Percentiles rank a stretch among this genome's conserved stretches.
phyloP scores from a whole-genome alignment of 2,329 filamentous ascomycete genomes.

The Talaromyces atroroseus region DNA sequence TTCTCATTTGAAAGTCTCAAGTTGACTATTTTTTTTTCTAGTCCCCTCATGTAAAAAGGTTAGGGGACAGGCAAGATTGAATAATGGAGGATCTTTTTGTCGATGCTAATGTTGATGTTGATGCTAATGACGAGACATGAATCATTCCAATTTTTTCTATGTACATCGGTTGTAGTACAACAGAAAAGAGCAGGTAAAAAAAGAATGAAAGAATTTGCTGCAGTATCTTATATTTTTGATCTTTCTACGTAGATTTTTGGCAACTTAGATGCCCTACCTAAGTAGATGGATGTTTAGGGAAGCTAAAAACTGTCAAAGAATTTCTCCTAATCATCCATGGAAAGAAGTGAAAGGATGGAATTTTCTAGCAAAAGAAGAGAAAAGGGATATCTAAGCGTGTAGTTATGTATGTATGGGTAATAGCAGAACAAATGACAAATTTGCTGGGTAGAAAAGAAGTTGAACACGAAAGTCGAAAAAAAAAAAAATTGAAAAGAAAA shows the following conservation, averaged over 20 bases:
- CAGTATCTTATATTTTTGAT: too few species aligned
- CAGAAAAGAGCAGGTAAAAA: not conserved
- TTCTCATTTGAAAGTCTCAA: not conserved
- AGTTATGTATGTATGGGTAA: not conserved
- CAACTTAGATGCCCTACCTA: too few species aligned
- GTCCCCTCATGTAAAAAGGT: too few species aligned
- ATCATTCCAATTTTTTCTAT: not conserved
- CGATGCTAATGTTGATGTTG: not conserved
- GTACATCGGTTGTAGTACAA: not conserved
- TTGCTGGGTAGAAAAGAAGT: not conserved
- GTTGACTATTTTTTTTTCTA: not conserved
- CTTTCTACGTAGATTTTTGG: too few species aligned
- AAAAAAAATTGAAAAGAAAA: not conserved
- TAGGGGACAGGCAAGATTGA: not conserved
- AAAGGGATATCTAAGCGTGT: conserved; percentile 1
- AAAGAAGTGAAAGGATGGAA: not conserved
- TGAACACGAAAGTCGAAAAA: not conserved
- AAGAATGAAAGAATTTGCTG: too few species aligned
- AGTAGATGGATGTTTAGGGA: too few species aligned
- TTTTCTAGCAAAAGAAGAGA: not conserved
- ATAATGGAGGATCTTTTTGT: not conserved
- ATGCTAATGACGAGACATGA: not conserved
- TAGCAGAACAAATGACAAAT: not conserved
- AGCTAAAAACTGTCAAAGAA: too few species aligned
- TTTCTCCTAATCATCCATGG: not conserved